Percentiles rank a stretch among this genome's conserved stretches.
Evolutionary conservation across 805 yeast species (phyloP).

Genomic region (Cyberlindnera suaveolens): DNA sequence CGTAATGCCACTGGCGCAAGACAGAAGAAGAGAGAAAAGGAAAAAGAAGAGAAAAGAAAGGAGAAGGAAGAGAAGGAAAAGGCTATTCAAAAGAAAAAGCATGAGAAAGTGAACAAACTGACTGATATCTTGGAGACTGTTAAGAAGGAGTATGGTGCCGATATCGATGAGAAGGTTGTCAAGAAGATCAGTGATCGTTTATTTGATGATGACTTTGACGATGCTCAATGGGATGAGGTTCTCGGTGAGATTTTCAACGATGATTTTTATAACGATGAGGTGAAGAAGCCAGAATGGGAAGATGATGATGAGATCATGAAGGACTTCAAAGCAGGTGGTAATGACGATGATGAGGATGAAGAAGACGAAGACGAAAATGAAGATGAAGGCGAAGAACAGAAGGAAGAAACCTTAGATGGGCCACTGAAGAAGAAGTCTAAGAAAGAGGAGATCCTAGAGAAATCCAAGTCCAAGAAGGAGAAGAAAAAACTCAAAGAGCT

Average conservation of each 20-base stretch:
- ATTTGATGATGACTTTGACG: slow-evolving; percentile 83
- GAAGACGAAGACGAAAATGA: slow-evolving; percentile 30
- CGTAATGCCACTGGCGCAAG: slow-evolving; percentile 64
- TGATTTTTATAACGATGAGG: slow-evolving; percentile 60
- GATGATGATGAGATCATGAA: slow-evolving; percentile 52
- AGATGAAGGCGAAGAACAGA: slow-evolving; percentile 35
- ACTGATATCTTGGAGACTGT: slow-evolving; percentile 51
- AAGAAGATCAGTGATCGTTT: slow-evolving; percentile 69
- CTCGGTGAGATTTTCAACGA: slow-evolving; percentile 84
- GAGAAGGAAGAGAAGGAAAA: slow-evolving; percentile 52
- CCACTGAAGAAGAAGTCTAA: slow-evolving; percentile 36
- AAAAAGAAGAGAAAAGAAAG: slow-evolving; percentile 45
- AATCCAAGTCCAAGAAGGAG: slow-evolving; percentile 53
- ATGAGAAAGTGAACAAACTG: slow-evolving; percentile 68
- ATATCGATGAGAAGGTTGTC: slow-evolving; percentile 49
- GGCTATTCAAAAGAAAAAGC: slow-evolving; percentile 64
- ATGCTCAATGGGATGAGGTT: slow-evolving; percentile 83
- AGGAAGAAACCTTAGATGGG: slow-evolving; percentile 30
- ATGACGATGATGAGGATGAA: slow-evolving; percentile 30
- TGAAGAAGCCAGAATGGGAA: slow-evolving; percentile 58
- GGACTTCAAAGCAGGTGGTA: slow-evolving; percentile 35
- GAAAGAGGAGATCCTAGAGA: slow-evolving; percentile 51
- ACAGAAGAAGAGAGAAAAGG: slow-evolving; percentile 74
- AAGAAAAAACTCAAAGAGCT: slow-evolving; percentile 54
- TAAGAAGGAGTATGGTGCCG: slow-evolving; percentile 37